Percentiles rank a stretch among this genome's conserved stretches.
phyloP scores from a whole-genome alignment of 2,329 filamentous ascomycete species.

The Colletotrichum sublineola region DNA sequence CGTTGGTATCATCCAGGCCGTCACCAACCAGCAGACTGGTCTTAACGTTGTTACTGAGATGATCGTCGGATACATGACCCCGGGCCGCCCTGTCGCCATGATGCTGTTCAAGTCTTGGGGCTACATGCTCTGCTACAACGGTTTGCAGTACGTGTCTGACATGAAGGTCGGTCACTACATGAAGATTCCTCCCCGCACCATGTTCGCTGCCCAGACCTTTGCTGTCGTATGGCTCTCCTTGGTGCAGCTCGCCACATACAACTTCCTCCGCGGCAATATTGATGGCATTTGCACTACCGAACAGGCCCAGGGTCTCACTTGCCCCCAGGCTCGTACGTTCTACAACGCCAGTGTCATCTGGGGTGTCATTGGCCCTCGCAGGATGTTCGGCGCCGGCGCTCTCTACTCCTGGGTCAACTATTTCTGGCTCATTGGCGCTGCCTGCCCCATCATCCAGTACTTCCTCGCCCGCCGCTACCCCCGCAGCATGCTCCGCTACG shows the following conservation, averaged over 20 bases:
- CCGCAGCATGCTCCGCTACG: slow-evolving; percentile 59
- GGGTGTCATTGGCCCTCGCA: slow-evolving; percentile 66
- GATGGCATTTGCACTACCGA: slow-evolving; percentile 62
- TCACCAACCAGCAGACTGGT: slow-evolving; percentile 63
- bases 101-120: slow-evolving; percentile 64
- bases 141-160: slow-evolving; percentile 61
- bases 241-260: slow-evolving; percentile 55
- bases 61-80: slow-evolving; percentile 63
- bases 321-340: slow-evolving; percentile 70
- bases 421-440: slow-evolving; percentile 66
- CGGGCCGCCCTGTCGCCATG: slow-evolving; percentile 62
- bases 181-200: slow-evolving; percentile 65
- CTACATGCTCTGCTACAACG: slow-evolving; percentile 62
- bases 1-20: slow-evolving; percentile 60
- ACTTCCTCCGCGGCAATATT: slow-evolving; percentile 62
- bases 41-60: slow-evolving; percentile 64
- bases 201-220: slow-evolving; percentile 61
- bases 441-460: slow-evolving; percentile 63
- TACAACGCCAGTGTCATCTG: slow-evolving; percentile 72
- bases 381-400: slow-evolving; percentile 54
- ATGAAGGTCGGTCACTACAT: slow-evolving; percentile 67
- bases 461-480: slow-evolving; percentile 62
- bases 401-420: slow-evolving; percentile 65
- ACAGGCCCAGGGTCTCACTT: slow-evolving; percentile 66
- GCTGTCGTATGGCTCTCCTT: slow-evolving; percentile 57